Evolutionary conservation across 805 yeast genomes (phyloP).

Genomic region (Candida oleophila): DNA sequence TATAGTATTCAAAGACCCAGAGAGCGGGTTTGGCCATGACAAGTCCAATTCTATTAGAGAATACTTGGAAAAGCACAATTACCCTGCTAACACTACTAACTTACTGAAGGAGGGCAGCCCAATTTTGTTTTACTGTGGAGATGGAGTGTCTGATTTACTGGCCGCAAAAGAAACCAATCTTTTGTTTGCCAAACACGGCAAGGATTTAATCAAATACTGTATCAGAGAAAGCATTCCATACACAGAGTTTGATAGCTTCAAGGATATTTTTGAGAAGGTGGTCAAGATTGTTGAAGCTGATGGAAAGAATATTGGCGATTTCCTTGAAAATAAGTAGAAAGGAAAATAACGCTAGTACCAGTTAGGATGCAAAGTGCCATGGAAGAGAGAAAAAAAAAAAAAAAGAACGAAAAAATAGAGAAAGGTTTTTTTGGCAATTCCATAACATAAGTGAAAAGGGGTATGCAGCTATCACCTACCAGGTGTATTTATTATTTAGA

Average conservation of each 20-base stretch:
- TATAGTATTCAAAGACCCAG: slow-evolving; percentile 77
- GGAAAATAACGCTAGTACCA: too few relatives aligned
- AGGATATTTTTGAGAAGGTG: slow-evolving; percentile 68
- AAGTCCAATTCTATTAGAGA: slow-evolving; percentile 77
- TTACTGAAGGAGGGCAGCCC: slow-evolving; percentile 37
- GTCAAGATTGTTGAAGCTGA: slow-evolving; percentile 47
- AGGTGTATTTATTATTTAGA: not conserved
- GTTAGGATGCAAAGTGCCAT: too few relatives aligned
- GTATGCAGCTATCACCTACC: too few relatives aligned
- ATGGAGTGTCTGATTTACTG: slow-evolving; percentile 91
- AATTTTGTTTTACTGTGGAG: slow-evolving; percentile 88
- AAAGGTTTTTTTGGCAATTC: too few relatives aligned
- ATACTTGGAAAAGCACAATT: slow-evolving; percentile 32
- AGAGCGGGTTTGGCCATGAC: slow-evolving; percentile 90
- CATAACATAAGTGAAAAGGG: too few relatives aligned
- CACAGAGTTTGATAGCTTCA: slow-evolving; percentile 74
- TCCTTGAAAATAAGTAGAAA: slow-evolving; percentile 20
- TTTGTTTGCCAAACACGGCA: slow-evolving; percentile 89
- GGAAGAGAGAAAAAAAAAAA: too few relatives aligned
- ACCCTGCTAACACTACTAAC: slow-evolving; percentile 25
- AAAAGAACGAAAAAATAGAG: not conserved
- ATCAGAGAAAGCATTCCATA: slow-evolving; percentile 77
- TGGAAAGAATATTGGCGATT: slow-evolving; percentile 19
- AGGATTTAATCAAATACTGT: slow-evolving; percentile 86
- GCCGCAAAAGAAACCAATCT: slow-evolving; percentile 96